Conservation (phyloP, 306 rosid species). For the Glycine tomentella region DNA sequence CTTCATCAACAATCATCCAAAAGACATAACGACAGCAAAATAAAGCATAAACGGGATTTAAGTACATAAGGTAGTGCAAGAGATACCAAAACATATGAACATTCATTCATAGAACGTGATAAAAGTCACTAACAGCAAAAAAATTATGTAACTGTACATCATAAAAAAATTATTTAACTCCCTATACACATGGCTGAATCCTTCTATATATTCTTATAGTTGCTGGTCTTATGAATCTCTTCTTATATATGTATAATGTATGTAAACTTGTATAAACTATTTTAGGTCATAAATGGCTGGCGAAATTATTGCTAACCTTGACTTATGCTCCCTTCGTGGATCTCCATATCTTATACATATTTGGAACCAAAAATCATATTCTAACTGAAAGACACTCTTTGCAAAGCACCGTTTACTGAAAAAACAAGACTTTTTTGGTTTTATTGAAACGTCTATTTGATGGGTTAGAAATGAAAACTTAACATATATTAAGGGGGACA, state of each 20-base stretch:
- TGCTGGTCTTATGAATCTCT: too few species aligned
- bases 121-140: not conserved
- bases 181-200: too few species aligned
- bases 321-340: too few species aligned
- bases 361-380: too few species aligned
- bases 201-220: too few species aligned
- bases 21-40: not conserved
- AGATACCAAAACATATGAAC: not conserved
- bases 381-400: too few species aligned
- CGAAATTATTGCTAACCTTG: not conserved
- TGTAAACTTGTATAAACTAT: not conserved
- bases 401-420: too few species aligned
- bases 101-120: not conserved
- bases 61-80: not conserved
- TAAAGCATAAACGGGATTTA: not conserved
- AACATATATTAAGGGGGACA: not conserved
- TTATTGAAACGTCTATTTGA: not conserved
- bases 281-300: constrained; percentile 5
- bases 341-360: too few species aligned
- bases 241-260: too few species aligned
- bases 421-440: not conserved
- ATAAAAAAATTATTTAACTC: too few species aligned
- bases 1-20: too few species aligned
- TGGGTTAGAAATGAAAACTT: not conserved
- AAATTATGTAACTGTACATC: not conserved